A percentile compares a stretch with the other conserved stretches of the same genome.
Conservation (phyloP, 2,329 filamentous ascomycete genomes). For the Leptographium radiaticola region DNA sequence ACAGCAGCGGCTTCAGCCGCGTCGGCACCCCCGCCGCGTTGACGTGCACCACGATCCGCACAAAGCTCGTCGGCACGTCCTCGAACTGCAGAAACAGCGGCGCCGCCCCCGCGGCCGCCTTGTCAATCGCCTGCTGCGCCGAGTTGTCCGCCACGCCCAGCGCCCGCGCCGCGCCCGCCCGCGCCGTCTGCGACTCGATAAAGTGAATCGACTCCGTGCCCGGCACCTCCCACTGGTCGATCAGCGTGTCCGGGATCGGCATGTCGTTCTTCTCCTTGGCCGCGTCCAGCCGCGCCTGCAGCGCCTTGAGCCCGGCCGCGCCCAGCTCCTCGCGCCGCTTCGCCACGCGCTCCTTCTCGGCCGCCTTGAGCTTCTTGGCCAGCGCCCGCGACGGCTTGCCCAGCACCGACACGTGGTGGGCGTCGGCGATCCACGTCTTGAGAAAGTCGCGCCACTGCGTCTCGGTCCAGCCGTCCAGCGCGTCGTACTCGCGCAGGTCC, state of each 20-base stretch:
- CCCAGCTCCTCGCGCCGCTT: conserved; percentile 70
- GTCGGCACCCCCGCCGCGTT: conserved; percentile 66
- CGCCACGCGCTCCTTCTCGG: conserved; percentile 67
- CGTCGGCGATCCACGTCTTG: conserved; percentile 72
- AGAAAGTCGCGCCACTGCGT: conserved; percentile 73
- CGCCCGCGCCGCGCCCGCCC: conserved; percentile 63
- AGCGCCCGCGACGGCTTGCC: conserved; percentile 74
- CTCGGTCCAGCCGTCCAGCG: conserved; percentile 68
- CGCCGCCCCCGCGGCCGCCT: conserved; percentile 33
- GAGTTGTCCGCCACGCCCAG: conserved; percentile 54
- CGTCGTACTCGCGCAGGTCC: conserved; percentile 47
- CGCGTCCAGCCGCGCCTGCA: conserved; percentile 62
- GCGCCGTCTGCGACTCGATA: conserved; percentile 74
- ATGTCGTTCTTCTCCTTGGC: conserved; percentile 84
- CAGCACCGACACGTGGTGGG: conserved; percentile 75
- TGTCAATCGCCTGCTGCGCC: conserved; percentile 65
- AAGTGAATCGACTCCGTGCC: conserved; percentile 88
- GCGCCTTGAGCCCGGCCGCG: conserved; percentile 61
- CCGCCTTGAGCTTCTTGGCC: conserved; percentile 66
- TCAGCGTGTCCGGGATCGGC: conserved; percentile 68
- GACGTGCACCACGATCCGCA: conserved; percentile 69
- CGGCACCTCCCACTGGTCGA: conserved; percentile 73
- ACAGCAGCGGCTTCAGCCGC: conserved; percentile 72
- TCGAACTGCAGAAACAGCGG: conserved; percentile 95
- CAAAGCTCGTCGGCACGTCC: conserved; percentile 85